phyloP scores from a whole-genome alignment of 768 basidiomycete species.

The Mycena metata region DNA sequence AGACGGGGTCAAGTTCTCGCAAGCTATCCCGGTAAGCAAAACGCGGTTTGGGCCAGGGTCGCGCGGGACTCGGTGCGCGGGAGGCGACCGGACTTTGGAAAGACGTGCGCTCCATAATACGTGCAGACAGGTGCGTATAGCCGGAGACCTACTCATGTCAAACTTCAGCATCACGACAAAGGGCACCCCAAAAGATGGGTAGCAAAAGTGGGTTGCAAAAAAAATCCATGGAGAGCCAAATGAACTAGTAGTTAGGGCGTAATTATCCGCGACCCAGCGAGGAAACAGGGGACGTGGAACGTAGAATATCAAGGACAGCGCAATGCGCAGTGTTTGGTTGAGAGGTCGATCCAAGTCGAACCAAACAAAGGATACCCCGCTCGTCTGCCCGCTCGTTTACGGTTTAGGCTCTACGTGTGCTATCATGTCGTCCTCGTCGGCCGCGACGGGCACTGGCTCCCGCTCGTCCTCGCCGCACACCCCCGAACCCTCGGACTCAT shows the following conservation, averaged over 20 bases:
- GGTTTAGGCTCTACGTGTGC: slow-evolving; percentile 26
- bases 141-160: no score
- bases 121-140: no score
- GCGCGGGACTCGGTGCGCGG: slow-evolving; percentile 25
- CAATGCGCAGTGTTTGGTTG: neutral
- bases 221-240: no score
- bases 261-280: no score
- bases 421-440: slow-evolving; percentile 74
- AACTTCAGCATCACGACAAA: neutral
- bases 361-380: neutral
- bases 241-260: no score
- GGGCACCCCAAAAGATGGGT: neutral
- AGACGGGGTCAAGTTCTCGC: slow-evolving; percentile 10
- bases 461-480: slow-evolving; percentile 82
- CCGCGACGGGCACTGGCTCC: slow-evolving; percentile 67
- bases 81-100: slow-evolving; percentile 25
- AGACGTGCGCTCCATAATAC: slow-evolving; percentile 11
- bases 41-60: slow-evolving; percentile 19
- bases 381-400: no score
- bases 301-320: no score
- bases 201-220: neutral
- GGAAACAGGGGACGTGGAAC: no score
- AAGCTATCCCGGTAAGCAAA: slow-evolving; percentile 34
- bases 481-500: slow-evolving; percentile 72
- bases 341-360: neutral